Evolutionary conservation across 495 filamentous ascomycete genomes (phyloP).

Genomic region (Copromyces sp.): DNA sequence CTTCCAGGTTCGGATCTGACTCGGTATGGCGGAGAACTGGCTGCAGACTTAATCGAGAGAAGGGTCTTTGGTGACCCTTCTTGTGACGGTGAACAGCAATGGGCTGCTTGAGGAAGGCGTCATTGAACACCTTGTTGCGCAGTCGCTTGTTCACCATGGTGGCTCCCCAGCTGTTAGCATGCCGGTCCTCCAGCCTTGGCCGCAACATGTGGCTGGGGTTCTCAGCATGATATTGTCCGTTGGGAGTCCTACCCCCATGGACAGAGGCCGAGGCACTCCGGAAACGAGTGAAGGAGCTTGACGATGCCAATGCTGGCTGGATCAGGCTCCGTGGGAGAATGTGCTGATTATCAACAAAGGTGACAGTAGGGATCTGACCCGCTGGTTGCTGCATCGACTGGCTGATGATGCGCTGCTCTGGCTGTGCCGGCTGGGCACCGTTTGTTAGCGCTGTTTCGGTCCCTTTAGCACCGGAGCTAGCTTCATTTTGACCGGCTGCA

Average conservation of each 20-base stretch:
- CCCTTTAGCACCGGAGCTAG: slow-evolving; percentile 4
- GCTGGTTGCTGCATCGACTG: slow-evolving; percentile 50
- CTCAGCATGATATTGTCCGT: background rate
- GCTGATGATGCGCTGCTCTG: slow-evolving; percentile 58
- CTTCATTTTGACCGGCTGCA: slow-evolving; percentile 2
- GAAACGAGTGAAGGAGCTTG: slow-evolving; percentile 15
- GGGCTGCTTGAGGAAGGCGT: slow-evolving; percentile 81
- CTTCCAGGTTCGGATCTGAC: slow-evolving; percentile 21
- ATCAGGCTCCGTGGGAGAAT: slow-evolving; percentile 81
- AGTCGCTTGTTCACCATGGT: slow-evolving; percentile 84
- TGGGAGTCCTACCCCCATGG: background rate
- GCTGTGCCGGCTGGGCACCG: slow-evolving; percentile 6
- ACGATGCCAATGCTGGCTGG: slow-evolving; percentile 24
- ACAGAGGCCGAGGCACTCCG: slow-evolving; percentile 29
- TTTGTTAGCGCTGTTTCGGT: slow-evolving; percentile 4
- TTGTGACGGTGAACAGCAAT: slow-evolving; percentile 50
- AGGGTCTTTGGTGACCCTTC: slow-evolving; percentile 51
- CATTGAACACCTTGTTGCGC: slow-evolving; percentile 84
- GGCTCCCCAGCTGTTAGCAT: slow-evolving; percentile 81
- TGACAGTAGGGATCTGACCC: slow-evolving; percentile 70
- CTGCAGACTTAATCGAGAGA: slow-evolving; percentile 37
- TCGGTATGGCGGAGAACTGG: slow-evolving; percentile 24
- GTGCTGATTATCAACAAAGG: slow-evolving; percentile 90
- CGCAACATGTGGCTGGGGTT: slow-evolving; percentile 11
- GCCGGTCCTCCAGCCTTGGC: slow-evolving; percentile 36